phyloP scores from a whole-genome alignment of 768 basidiomycete species.

The Naganishia vaughanmartiniae region DNA sequence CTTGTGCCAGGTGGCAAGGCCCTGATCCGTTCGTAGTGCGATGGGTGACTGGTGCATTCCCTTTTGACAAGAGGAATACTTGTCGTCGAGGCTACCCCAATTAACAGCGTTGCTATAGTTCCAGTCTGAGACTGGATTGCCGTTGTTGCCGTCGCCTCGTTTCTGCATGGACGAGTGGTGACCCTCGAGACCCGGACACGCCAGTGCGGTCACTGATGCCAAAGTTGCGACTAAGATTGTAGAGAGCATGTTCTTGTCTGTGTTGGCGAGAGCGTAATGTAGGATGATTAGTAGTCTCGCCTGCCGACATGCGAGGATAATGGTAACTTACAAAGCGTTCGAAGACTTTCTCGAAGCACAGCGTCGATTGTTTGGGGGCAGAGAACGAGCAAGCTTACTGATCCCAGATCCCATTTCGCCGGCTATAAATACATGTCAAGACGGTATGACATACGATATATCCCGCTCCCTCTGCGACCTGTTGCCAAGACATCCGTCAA shows the following conservation, averaged over 20 bases:
- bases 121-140: background rate
- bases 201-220: background rate
- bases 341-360: too few species aligned
- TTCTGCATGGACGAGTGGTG: background rate
- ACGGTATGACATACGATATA: background rate
- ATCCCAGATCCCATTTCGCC: background rate
- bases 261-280: background rate
- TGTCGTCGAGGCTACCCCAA: background rate
- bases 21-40: constrained; percentile 4
- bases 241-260: background rate
- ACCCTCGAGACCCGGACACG: constrained; percentile 5
- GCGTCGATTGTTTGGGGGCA: background rate
- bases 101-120: background rate
- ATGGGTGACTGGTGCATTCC: constrained; percentile 11
- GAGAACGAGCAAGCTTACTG: background rate
- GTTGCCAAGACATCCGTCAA: background rate
- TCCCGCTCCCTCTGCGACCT: background rate
- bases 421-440: background rate
- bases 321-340: background rate
- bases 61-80: background rate
- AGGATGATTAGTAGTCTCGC: background rate
- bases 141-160: background rate
- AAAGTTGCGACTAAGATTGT: background rate
- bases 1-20: background rate
- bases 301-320: background rate